phyloP scores from a whole-genome alignment of 169 alveolate species.

The Plasmodium gaboni region DNA sequence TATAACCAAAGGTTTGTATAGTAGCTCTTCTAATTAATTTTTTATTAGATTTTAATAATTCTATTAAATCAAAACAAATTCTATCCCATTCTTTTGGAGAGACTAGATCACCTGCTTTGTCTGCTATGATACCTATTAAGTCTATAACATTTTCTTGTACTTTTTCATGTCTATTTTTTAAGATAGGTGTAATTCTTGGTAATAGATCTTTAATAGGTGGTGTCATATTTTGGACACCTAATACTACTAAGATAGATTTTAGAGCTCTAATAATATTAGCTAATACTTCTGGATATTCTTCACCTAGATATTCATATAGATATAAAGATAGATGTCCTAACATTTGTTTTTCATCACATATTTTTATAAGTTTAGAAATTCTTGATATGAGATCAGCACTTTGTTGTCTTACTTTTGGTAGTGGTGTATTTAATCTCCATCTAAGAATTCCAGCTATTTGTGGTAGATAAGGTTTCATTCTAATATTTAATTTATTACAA shows the following conservation, averaged over 20 bases:
- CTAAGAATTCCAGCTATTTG: slow-evolving; percentile 98
- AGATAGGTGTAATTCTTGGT: slow-evolving; percentile 99
- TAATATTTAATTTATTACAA: slow-evolving; percentile 96
- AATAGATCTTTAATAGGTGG: slow-evolving; percentile 99
- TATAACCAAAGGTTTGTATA: slow-evolving; percentile 99
- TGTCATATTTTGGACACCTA: slow-evolving; percentile 98
- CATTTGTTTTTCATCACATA: slow-evolving; percentile 98
- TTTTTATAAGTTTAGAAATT: slow-evolving; percentile 97
- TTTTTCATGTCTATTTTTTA: slow-evolving; percentile 99
- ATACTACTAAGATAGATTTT: slow-evolving; percentile 98
- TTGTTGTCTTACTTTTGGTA: slow-evolving; percentile 98
- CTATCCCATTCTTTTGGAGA: slow-evolving; percentile 99
- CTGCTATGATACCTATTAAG: slow-evolving; percentile 99
- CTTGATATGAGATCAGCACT: slow-evolving; percentile 99
- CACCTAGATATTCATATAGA: slow-evolving; percentile 98
- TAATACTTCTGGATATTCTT: slow-evolving; percentile 99
- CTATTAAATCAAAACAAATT: slow-evolving; percentile 98
- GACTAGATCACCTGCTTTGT: slow-evolving; percentile 99
- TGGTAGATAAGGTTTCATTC: slow-evolving; percentile 97
- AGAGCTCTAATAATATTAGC: slow-evolving; percentile 98
- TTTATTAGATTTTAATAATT: slow-evolving; percentile 96
- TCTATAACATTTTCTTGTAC: slow-evolving; percentile 98
- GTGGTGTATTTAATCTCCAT: slow-evolving; percentile 96
- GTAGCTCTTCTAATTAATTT: slow-evolving; percentile 98
- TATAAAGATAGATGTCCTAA: slow-evolving; percentile 97